These are phyloP conservation scores for Naganishia sp. DNA, from an alignment of 1,284 basidiomycete genomes.

Conservation along the genomic window DNA sequence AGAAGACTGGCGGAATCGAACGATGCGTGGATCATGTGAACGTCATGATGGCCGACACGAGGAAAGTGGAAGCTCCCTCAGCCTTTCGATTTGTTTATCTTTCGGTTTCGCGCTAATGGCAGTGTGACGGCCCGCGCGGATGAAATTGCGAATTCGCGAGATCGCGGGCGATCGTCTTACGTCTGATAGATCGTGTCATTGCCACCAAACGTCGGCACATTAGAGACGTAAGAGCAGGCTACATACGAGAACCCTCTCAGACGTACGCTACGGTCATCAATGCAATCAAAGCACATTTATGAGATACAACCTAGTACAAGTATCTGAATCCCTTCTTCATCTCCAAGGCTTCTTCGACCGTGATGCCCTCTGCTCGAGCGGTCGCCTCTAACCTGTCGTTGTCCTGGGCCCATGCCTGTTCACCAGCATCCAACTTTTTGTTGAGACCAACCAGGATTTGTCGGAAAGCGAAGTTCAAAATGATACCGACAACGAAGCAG, in stretches of 20 bases:
- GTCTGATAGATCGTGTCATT: no score
- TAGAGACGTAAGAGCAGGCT: no score
- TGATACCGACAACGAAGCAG: slow-evolving; percentile 43
- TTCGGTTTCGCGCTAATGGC: neutral
- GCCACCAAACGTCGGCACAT: no score
- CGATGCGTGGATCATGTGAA: slow-evolving; percentile 12
- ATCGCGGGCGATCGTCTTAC: no score
- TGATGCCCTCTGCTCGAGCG: slow-evolving; percentile 5
- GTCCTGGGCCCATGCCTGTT: slow-evolving; percentile 39
- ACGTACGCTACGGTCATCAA: no score
- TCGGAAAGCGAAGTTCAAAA: slow-evolving; percentile 41
- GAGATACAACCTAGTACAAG: slow-evolving; percentile 2
- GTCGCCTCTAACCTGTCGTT: slow-evolving; percentile 12
- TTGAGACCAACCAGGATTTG: slow-evolving; percentile 43
- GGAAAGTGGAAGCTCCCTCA: slow-evolving; percentile 22
- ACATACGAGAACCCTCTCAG: no score
- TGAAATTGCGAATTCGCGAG: no score
- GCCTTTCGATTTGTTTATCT: slow-evolving; percentile 27
- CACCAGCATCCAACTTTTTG: slow-evolving; percentile 44
- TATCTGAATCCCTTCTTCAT: slow-evolving; percentile 9
- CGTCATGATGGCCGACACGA: slow-evolving; percentile 13
- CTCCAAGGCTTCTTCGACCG: neutral
- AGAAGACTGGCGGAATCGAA: neutral
- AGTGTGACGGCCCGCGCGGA: neutral
- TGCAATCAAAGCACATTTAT: neutral